phyloP scores from a whole-genome alignment of 441 rosid species.

The Erodium moschatum region DNA sequence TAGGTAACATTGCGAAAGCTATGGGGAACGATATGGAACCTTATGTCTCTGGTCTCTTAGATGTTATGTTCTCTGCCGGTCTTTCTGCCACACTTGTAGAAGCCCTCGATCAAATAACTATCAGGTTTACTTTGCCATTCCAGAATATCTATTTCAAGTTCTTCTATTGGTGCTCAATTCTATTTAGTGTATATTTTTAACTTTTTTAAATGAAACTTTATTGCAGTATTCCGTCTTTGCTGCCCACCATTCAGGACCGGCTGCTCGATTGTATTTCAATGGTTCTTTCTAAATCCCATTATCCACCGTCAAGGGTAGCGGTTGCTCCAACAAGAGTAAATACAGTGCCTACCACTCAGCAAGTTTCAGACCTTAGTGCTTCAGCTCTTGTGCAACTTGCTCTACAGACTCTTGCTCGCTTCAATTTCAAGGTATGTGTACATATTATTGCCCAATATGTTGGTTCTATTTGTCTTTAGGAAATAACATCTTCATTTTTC shows the following conservation, averaged over 20 bases:
- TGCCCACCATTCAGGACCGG: conserved; percentile 80
- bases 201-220: conserved; percentile 20
- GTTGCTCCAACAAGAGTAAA: conserved; percentile 51
- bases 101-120: conserved; percentile 78
- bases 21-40: conserved; percentile 89
- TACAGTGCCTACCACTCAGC: conserved; percentile 44
- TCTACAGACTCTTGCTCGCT: conserved; percentile 88
- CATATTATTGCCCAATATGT: conserved; percentile 8
- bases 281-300: conserved; percentile 76
- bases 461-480: background rate
- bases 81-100: conserved; percentile 80
- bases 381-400: conserved; percentile 90
- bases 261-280: conserved; percentile 72
- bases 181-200: conserved; percentile 15
- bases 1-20: conserved; percentile 95
- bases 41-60: conserved; percentile 74
- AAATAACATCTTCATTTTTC: background rate
- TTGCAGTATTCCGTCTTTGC: conserved; percentile 85
- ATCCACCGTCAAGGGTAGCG: conserved; percentile 62
- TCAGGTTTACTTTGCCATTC: conserved; percentile 41
- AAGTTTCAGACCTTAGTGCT: conserved; percentile 57
- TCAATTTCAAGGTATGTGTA: conserved; percentile 75
- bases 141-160: conserved; percentile 9
- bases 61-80: conserved; percentile 81
- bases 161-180: background rate